phyloP scores from a whole-genome alignment of 495 filamentous ascomycete genomes.

The Aspergillus saccharolyticus region DNA sequence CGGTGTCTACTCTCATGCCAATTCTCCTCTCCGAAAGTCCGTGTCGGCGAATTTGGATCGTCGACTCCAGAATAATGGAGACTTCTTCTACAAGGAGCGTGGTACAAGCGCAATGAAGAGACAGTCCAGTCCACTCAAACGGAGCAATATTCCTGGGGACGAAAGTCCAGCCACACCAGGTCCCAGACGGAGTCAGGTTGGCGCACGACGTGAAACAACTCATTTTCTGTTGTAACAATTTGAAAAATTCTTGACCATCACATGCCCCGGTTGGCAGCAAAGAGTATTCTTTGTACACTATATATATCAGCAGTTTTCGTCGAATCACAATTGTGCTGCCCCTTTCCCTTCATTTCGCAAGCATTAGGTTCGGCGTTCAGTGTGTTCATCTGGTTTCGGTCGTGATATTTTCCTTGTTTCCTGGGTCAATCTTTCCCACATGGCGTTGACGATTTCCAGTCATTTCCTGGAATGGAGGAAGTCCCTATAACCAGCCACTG shows the following conservation, averaged over 20 bases:
- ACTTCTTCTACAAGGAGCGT: slow-evolving; percentile 39
- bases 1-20: slow-evolving; percentile 73
- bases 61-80: slow-evolving; percentile 30
- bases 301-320: background rate
- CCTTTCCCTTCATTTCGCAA: slow-evolving; percentile 1
- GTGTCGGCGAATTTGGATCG: slow-evolving; percentile 42
- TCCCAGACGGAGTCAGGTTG: slow-evolving; percentile 26
- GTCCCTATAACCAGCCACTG: slow-evolving; percentile 11
- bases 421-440: background rate
- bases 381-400: background rate
- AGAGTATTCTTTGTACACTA: slow-evolving; percentile 6
- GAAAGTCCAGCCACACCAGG: slow-evolving; percentile 25
- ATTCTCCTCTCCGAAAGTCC: slow-evolving; percentile 71
- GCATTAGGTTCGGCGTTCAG: slow-evolving; percentile 15
- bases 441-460: background rate
- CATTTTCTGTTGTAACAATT: slow-evolving; percentile 26
- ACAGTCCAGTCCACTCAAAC: slow-evolving; percentile 40
- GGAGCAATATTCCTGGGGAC: slow-evolving; percentile 36
- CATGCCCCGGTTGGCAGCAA: background rate
- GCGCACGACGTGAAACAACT: slow-evolving; percentile 35
- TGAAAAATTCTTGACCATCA: slow-evolving; percentile 3
- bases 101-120: slow-evolving; percentile 33
- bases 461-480: slow-evolving; percentile 17
- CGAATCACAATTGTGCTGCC: background rate
- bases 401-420: background rate